Conservation (phyloP, 495 filamentous ascomycete species). For the Lepidopterella palustris region DNA sequence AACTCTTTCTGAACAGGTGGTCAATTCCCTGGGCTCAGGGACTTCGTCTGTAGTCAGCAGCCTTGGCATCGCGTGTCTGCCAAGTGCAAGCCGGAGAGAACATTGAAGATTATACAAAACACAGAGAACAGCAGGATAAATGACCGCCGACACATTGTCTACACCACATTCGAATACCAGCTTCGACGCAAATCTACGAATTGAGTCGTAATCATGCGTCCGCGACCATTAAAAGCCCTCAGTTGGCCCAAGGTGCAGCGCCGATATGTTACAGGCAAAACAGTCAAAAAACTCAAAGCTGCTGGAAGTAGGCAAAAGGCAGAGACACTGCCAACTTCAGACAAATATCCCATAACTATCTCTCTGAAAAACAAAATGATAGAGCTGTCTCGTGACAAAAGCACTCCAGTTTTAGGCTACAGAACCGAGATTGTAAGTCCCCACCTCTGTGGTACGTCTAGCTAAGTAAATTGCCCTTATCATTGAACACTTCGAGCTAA, state of each 20-base stretch:
- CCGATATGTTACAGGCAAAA: background rate
- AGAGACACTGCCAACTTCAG: background rate
- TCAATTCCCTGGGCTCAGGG: too few relatives aligned
- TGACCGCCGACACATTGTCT: too few relatives aligned
- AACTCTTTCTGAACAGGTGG: too few relatives aligned
- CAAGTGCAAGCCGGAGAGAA: too few relatives aligned
- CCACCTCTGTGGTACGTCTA: slow-evolving; percentile 52
- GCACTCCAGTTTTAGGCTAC: background rate
- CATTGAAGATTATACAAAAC: too few relatives aligned
- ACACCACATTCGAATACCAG: too few relatives aligned
- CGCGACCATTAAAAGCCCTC: background rate
- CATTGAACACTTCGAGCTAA: slow-evolving; percentile 39
- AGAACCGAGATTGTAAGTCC: slow-evolving; percentile 46
- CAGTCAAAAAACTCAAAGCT: background rate
- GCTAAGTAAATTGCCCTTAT: slow-evolving; percentile 1
- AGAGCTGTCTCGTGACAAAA: background rate
- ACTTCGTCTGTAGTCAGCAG: too few relatives aligned
- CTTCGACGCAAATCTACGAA: too few relatives aligned
- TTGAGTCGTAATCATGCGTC: too few relatives aligned
- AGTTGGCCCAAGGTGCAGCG: background rate
- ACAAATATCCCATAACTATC: background rate
- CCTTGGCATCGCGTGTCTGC: too few relatives aligned
- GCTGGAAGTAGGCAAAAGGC: background rate
- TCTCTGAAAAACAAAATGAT: background rate
- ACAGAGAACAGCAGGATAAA: too few relatives aligned